Conservation (phyloP, 2,329 filamentous ascomycete genomes). For the Moelleriella libera region DNA sequence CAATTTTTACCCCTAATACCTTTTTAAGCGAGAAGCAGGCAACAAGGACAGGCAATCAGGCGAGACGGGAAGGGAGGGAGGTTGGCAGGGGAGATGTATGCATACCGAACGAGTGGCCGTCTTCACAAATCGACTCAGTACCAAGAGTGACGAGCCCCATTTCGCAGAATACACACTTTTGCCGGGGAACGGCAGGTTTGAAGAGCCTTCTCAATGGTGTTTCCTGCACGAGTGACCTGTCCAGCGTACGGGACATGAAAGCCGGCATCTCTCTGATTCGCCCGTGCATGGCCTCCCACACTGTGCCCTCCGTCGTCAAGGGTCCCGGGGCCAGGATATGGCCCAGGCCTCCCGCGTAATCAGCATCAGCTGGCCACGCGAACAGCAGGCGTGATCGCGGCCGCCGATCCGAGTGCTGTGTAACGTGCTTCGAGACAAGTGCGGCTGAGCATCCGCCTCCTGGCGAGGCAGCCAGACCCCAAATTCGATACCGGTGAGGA, state of each 20-base stretch:
- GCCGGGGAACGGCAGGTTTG: slow-evolving; percentile 15
- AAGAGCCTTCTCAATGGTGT: slow-evolving; percentile 23
- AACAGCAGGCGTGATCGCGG: slow-evolving; percentile 23
- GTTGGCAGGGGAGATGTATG: background rate
- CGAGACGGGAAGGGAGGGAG: background rate
- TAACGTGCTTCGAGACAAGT: slow-evolving; percentile 33
- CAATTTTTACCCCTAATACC: too few species aligned
- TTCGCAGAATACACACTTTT: slow-evolving; percentile 34
- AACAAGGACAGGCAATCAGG: too few species aligned
- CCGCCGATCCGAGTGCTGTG: slow-evolving; percentile 30
- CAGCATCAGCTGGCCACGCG: slow-evolving; percentile 12
- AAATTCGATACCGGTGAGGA: slow-evolving; percentile 35
- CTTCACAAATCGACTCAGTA: slow-evolving; percentile 22
- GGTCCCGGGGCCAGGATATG: slow-evolving; percentile 4
- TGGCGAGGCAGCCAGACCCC: slow-evolving; percentile 37
- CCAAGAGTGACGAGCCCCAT: slow-evolving; percentile 16
- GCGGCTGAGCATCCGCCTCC: slow-evolving; percentile 36
- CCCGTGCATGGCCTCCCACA: slow-evolving; percentile 48
- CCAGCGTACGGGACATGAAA: slow-evolving; percentile 13
- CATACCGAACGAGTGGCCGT: slow-evolving; percentile 26
- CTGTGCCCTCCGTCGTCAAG: slow-evolving; percentile 37
- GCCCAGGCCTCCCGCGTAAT: background rate
- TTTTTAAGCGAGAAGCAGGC: too few species aligned
- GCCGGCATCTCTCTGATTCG: slow-evolving; percentile 30
- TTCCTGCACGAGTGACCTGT: slow-evolving; percentile 4